Evolutionary conservation across 306 rosid genomes (phyloP), one percentile per base, ranked within the genome.

Genomic region (Trifolium subterraneum): DNA sequence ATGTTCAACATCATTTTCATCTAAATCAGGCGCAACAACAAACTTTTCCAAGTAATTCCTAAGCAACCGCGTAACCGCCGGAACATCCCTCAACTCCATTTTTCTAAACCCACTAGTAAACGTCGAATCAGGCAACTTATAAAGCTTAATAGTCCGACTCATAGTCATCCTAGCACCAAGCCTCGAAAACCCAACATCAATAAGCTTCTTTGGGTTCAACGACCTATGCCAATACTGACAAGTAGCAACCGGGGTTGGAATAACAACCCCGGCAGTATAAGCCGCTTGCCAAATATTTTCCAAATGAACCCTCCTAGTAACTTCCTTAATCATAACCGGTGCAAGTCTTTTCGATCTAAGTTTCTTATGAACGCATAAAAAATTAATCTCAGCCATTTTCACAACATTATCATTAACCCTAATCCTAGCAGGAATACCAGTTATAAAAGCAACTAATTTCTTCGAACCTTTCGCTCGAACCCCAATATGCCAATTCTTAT

Each of bases 161-260:
- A 89, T 91, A 1, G 97, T 89, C 97, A 91, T 91, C 87, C 97
- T 86, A 0, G 95, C 91, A 70, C 95, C 97, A 33, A 91, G 92
- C 84, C 97, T 83, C 10, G 97, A 91, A 70, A 91, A 91, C 75
- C 95, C 92, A 50, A 91, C 97, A 78, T 91, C 97, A 76, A 91
- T 89, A 23, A 91, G 95, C 85, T 91, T 91, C 88, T 89, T 91
- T 2, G 97, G 97, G 65, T 91, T 89, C 84, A 91, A 86, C 0
- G 95, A 91, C 39, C 97, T 80, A 65, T 91, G 95, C 97, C 95
- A 91, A 73, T 89, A 91, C 72, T 91, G 97, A 66, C 83, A 79
- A 66, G 78, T 79, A 4, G 83, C 75, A 39, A 79, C 75, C 0
- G 83, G 83, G 0, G 97, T 91, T 4, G 95, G 95, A 83, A 91